Conservation (phyloP, 331 rosid genomes). For the Stylosanthes scabra region DNA sequence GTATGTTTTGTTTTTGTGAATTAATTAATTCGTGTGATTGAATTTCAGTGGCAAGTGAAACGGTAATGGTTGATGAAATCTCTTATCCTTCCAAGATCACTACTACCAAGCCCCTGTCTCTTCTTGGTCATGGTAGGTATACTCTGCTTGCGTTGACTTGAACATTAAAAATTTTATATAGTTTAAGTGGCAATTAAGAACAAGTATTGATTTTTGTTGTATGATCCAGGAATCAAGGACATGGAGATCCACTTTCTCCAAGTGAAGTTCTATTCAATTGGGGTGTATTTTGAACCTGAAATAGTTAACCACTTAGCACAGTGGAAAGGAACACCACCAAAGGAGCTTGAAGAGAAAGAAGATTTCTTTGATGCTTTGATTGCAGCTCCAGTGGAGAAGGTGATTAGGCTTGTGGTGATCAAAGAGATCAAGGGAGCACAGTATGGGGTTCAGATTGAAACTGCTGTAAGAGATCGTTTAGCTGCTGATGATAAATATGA, state of each 20-base stretch:
- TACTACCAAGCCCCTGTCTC: constrained; percentile 66
- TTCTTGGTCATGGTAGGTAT: constrained; percentile 92
- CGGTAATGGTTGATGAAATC: constrained; percentile 72
- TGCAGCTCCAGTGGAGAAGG: constrained; percentile 85
- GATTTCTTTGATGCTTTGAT: constrained; percentile 84
- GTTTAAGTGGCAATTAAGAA: neutral
- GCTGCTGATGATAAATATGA: constrained; percentile 94
- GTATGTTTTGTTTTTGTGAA: neutral
- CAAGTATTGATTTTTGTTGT: constrained; percentile 9
- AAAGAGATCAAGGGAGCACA: constrained; percentile 97
- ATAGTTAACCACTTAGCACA: constrained; percentile 70
- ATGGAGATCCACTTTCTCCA: constrained; percentile 93
- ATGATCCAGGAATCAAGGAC: constrained; percentile 69
- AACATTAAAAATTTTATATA: neutral
- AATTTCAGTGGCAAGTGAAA: constrained; percentile 66
- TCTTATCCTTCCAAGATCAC: constrained; percentile 70
- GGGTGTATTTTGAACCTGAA: constrained; percentile 83
- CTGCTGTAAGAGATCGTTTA: constrained; percentile 87
- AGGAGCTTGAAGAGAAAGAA: constrained; percentile 65
- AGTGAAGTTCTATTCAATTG: constrained; percentile 90
- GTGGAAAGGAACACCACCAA: constrained; percentile 76
- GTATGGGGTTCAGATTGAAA: constrained; percentile 89
- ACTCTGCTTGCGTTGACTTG: constrained; percentile 14
- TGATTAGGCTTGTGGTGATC: constrained; percentile 79
- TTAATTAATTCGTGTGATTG: constrained; percentile 31